phyloP scores from a whole-genome alignment of 73 alveolate genomes.

The Symbiodinium natans region DNA sequence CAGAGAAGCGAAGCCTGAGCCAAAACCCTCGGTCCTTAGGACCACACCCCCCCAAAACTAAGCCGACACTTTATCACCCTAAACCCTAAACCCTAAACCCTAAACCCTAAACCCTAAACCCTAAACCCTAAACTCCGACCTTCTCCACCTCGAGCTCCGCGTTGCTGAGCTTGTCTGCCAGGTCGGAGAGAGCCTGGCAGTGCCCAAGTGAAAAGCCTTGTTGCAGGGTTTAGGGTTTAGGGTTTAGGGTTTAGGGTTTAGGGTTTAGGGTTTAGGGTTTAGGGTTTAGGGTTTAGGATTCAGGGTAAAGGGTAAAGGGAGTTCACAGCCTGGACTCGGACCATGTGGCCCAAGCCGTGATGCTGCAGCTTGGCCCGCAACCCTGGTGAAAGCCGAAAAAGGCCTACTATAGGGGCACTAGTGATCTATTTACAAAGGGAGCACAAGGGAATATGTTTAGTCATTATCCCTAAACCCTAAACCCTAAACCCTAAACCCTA shows the following conservation, averaged over 20 bases:
- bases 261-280: no score
- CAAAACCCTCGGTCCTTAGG: neutral
- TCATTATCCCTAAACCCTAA: no score
- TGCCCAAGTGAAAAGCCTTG: neutral
- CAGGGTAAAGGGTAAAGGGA: no score
- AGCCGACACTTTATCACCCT: neutral
- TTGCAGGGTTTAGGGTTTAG: neutral
- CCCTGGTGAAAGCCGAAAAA: no score
- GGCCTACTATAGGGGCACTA: no score
- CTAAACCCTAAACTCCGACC: neutral
- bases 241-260: neutral
- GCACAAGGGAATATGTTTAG: no score
- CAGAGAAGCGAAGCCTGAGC: no score
- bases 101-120: neutral
- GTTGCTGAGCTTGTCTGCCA: conserved; percentile 59
- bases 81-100: neutral
- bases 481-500: neutral
- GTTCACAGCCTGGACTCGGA: no score
- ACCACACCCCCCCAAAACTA: neutral
- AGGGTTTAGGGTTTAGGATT: no score
- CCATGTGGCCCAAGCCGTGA: no score
- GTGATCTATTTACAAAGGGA: no score
- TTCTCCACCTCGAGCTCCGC: conserved; percentile 84
- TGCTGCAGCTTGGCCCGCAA: no score
- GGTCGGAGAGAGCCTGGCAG: conserved; percentile 29